Percentiles rank a stretch among this genome's conserved stretches.
These are phyloP conservation scores for Lipomyces kockii DNA, from an alignment of 805 yeast species.

Conservation along the genomic window DNA sequence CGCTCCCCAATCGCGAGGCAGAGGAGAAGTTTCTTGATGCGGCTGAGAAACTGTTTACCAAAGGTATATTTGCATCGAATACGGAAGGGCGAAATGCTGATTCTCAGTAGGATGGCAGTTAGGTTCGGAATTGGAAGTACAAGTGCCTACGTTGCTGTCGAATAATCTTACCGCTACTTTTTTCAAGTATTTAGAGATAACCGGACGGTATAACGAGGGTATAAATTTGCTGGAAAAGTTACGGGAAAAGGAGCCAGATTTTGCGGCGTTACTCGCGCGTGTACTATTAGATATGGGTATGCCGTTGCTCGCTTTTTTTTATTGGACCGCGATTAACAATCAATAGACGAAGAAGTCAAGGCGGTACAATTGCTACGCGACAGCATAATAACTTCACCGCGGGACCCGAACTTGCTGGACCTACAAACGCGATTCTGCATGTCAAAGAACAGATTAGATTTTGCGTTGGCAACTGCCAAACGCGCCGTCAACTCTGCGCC, in stretches of 20 bases:
- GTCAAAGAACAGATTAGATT: slow-evolving; percentile 55
- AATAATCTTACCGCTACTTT: slow-evolving; percentile 81
- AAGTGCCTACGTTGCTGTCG: slow-evolving; percentile 63
- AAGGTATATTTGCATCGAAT: slow-evolving; percentile 50
- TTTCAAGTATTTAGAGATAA: slow-evolving; percentile 62
- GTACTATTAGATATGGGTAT: slow-evolving; percentile 36
- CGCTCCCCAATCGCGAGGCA: slow-evolving; percentile 58
- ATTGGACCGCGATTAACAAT: background rate
- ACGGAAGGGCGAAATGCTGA: background rate
- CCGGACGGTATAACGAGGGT: slow-evolving; percentile 67
- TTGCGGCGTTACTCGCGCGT: slow-evolving; percentile 53
- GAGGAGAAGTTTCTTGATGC: slow-evolving; percentile 63
- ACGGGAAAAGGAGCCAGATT: slow-evolving; percentile 58
- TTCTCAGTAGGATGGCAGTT: slow-evolving; percentile 48
- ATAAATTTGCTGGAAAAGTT: slow-evolving; percentile 62
- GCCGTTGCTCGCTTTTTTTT: background rate
- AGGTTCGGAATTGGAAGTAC: slow-evolving; percentile 72
- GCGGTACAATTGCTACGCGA: slow-evolving; percentile 54
- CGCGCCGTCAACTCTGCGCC: slow-evolving; percentile 72
- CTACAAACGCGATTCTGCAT: slow-evolving; percentile 70
- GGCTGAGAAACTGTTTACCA: slow-evolving; percentile 66
- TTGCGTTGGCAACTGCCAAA: slow-evolving; percentile 64
- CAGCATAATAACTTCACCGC: slow-evolving; percentile 51
- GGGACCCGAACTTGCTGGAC: slow-evolving; percentile 61
- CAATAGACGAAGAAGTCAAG: slow-evolving; percentile 52